Evolutionary conservation across 1,284 basidiomycete genomes (phyloP).

Genomic region (Rhodotorula sp.): DNA sequence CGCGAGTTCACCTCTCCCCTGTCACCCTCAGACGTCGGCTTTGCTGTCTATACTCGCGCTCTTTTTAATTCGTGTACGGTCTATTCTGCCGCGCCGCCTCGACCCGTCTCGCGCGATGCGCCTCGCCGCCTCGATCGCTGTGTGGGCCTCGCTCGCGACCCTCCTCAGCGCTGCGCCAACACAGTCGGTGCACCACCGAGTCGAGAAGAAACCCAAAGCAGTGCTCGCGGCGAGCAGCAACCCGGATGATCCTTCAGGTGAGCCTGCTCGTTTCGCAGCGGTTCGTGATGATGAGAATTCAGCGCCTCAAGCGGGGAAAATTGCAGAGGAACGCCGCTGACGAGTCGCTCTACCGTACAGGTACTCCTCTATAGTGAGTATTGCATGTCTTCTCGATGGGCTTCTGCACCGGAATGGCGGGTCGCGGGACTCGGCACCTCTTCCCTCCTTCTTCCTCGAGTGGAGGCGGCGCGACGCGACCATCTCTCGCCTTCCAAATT

Average conservation of each 20-base stretch:
- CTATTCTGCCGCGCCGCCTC: background rate
- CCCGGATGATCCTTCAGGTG: conserved; percentile 29
- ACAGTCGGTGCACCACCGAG: background rate
- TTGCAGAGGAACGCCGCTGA: too few species aligned
- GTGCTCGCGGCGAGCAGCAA: conserved; percentile 8
- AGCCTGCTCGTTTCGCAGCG: background rate
- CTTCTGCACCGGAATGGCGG: too few species aligned
- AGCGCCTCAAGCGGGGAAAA: background rate
- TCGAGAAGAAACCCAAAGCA: background rate
- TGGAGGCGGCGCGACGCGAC: background rate
- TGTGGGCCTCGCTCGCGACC: background rate
- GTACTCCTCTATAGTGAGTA: conserved; percentile 28
- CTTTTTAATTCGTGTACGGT: background rate
- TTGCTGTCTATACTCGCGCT: background rate
- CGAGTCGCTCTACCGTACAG: background rate
- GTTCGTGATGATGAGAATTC: background rate
- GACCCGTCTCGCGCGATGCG: background rate
- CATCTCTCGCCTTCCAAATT: background rate
- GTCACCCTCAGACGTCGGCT: too few species aligned
- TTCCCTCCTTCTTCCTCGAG: too few species aligned
- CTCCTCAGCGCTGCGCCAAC: too few species aligned
- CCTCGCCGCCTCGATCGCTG: background rate
- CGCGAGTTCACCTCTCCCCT: too few species aligned
- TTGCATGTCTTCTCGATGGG: background rate
- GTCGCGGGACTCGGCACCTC: too few species aligned